Evolutionary conservation across 2,329 filamentous ascomycete species (phyloP).

Genomic region (Chaetomiaceae sp.): DNA sequence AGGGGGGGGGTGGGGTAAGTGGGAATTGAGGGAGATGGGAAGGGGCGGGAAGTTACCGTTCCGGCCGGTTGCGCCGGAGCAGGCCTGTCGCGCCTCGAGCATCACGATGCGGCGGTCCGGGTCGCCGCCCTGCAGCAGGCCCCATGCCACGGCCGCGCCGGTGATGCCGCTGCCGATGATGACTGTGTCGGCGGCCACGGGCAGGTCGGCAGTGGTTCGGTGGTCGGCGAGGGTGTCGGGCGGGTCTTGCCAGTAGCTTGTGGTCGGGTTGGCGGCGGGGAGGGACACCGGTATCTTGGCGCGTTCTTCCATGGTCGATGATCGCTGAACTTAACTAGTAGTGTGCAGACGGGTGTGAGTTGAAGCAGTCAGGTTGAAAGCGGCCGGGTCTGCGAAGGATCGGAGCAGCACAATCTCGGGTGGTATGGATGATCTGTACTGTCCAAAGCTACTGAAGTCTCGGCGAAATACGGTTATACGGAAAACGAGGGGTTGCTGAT

Average conservation of each 20-base stretch:
- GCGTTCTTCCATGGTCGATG: conserved; percentile 32
- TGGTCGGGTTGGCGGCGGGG: conserved; percentile 46
- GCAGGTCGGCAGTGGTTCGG: conserved; percentile 45
- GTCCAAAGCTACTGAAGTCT: too few species aligned
- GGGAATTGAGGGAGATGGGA: background rate
- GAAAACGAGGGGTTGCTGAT: too few species aligned
- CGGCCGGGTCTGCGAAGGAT: too few species aligned
- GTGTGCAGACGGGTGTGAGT: too few species aligned
- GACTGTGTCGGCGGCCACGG: conserved; percentile 49
- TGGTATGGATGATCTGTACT: too few species aligned
- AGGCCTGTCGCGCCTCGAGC: conserved; percentile 59
- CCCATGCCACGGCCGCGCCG: conserved; percentile 53
- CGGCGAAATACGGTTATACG: too few species aligned
- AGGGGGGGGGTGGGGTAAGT: background rate
- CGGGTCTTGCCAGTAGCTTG: conserved; percentile 57
- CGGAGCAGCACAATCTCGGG: too few species aligned
- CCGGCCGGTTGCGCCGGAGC: conserved; percentile 60
- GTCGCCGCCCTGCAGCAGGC: conserved; percentile 33
- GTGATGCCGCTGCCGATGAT: conserved; percentile 61
- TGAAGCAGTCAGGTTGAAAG: too few species aligned
- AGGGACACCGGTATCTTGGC: conserved; percentile 36
- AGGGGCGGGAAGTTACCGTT: conserved; percentile 33
- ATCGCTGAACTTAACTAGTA: background rate
- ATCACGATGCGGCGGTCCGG: conserved; percentile 40
- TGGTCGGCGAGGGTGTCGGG: conserved; percentile 43